Evolutionary conservation across 306 rosid genomes (phyloP), one percentile per base, ranked within the genome.

Genomic region (Dicorynia guianensis): DNA sequence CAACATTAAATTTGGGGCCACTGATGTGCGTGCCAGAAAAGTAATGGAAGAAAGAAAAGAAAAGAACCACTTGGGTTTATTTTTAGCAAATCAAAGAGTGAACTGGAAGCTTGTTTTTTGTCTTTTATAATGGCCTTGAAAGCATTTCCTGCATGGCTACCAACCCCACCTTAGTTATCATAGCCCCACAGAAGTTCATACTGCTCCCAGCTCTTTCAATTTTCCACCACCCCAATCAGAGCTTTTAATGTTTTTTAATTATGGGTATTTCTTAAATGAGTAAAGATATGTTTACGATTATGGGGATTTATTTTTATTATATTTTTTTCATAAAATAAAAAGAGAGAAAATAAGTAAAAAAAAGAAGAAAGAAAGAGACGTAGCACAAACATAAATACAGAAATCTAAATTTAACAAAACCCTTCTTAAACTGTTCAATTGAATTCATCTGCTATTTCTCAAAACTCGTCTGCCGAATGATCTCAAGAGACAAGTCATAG

Each of bases 1-100:
- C 81, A 76, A 81, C 81, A 81, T 76, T 64, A 81, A 71, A 39
- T 57, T 48, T 49, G 78, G 56, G 72, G 12, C 69, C 78, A 81
- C 36, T 81, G 19, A 71, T 46, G 63, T 63, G 77, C 58, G 63
- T 17, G 47, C 50, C 79, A 48, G 56, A 70, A 80, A 69, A 69
- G 62, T 54, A 34, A 14, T 17, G 72, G 46, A 68, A 71, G 57
- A 79, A 80, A 67, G 58, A 66, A 79, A 80, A 67, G 58, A 66
- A 69, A 69, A 55, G 33, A 47, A 44, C 35, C 71, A 60, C 20
- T 43, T 77, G 70, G 58, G 18, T 59, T 66, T 75, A 59, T 75
- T 35, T 48, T 61, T 20, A 52, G 71, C 44, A 77, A 40, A 77
- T 72, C 56, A 66, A 67, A 38, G 75, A 58, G 71, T 76, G 75